Conservation (phyloP, 2,329 filamentous ascomycete genomes). For the Alternaria incomplexa region DNA sequence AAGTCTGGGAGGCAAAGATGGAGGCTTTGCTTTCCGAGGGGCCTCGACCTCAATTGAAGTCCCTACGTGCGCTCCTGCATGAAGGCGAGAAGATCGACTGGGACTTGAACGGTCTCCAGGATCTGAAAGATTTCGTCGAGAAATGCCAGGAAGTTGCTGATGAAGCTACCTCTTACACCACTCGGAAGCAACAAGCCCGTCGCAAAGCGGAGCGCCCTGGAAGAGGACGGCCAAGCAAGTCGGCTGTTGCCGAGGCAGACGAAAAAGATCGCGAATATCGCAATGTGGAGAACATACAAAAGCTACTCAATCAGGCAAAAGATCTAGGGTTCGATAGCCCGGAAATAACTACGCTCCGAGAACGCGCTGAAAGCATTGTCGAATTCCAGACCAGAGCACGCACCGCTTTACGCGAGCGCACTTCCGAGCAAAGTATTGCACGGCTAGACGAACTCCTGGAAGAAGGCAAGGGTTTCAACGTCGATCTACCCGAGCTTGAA, state of each 20-base stretch:
- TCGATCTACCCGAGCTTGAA: conserved; percentile 89
- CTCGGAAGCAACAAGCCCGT: conserved; percentile 95
- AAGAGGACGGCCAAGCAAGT: conserved; percentile 71
- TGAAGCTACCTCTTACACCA: conserved; percentile 94
- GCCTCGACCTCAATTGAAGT: conserved; percentile 82
- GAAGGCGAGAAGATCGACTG: conserved; percentile 97
- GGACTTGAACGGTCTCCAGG: conserved; percentile 79
- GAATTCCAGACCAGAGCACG: conserved; percentile 81
- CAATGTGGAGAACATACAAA: conserved; percentile 86
- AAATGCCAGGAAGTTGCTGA: conserved; percentile 98
- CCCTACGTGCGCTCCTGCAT: conserved; percentile 79
- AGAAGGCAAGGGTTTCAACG: conserved; percentile 84
- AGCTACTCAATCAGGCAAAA: conserved; percentile 82
- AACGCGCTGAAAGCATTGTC: conserved; percentile 83
- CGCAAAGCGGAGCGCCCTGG: conserved; percentile 91
- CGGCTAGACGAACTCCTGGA: conserved; percentile 93
- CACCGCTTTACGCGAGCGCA: conserved; percentile 68
- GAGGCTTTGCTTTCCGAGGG: conserved; percentile 84
- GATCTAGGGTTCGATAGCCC: conserved; percentile 91
- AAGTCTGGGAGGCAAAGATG: conserved; percentile 89
- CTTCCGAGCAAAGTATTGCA: conserved; percentile 60
- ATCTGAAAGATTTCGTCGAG: conserved; percentile 88
- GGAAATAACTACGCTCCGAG: conserved; percentile 83
- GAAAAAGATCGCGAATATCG: conserved; percentile 84
- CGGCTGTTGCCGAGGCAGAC: conserved; percentile 74